Conservation (phyloP, 176 grass and related monocot genomes). For the Saccharum officinarum region DNA sequence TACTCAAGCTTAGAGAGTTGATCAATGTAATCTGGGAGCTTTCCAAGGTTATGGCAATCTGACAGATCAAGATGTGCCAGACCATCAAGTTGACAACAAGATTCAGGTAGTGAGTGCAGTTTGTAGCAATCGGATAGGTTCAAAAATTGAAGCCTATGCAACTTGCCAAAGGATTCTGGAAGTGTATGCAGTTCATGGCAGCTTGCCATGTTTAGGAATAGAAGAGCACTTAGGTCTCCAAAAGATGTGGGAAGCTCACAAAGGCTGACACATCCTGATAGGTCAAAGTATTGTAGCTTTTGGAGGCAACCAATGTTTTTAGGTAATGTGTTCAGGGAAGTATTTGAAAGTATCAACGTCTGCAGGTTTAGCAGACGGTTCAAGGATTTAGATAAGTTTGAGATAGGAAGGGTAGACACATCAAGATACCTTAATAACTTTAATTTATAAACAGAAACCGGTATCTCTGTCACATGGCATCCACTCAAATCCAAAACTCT, state of each 20-base stretch:
- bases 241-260: background rate
- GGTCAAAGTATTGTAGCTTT: slow-evolving; percentile 39
- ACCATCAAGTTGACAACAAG: slow-evolving; percentile 29
- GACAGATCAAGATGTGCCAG: slow-evolving; percentile 44
- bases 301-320: slow-evolving; percentile 27
- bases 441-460: slow-evolving; percentile 32
- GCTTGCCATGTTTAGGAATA: slow-evolving; percentile 37
- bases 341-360: slow-evolving; percentile 36
- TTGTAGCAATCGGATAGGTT: slow-evolving; percentile 32
- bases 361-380: slow-evolving; percentile 25
- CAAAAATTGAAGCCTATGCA: slow-evolving; percentile 35
- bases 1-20: too few relatives aligned
- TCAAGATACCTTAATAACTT: slow-evolving; percentile 50
- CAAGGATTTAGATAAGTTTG: slow-evolving; percentile 35
- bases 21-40: too few relatives aligned
- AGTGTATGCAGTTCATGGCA: slow-evolving; percentile 4
- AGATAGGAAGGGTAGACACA: slow-evolving; percentile 28
- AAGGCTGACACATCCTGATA: slow-evolving; percentile 21
- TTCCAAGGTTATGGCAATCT: too few relatives aligned
- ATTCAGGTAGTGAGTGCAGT: slow-evolving; percentile 20
- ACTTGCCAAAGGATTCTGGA: slow-evolving; percentile 29
- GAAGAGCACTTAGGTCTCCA: background rate
- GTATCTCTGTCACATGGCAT: slow-evolving; percentile 14
- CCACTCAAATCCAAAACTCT: slow-evolving; percentile 52
- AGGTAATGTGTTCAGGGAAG: slow-evolving; percentile 21